Percentiles rank a stretch among this genome's conserved stretches.
phyloP scores from a whole-genome alignment of 2,329 filamentous ascomycete genomes.

The Geosmithia flava region DNA sequence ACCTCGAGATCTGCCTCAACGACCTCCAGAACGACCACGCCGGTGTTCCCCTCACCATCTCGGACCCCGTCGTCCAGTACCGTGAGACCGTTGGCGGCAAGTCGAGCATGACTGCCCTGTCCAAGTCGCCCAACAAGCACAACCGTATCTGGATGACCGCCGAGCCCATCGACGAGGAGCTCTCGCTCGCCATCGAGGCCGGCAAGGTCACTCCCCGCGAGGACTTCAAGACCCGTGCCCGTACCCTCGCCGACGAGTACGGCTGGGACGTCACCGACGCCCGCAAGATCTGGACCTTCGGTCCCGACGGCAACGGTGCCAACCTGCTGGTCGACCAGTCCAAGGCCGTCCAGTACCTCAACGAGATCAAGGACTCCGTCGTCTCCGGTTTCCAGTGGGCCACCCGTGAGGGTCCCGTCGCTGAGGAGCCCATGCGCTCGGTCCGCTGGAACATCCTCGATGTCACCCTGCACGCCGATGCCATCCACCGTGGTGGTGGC shows the following conservation, averaged over 20 bases:
- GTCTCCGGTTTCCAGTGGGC: constrained; percentile 99
- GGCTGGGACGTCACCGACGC: constrained; percentile 99
- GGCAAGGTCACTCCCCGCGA: constrained; percentile 93
- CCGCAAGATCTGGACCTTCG: constrained; percentile 99
- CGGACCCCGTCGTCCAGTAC: constrained; percentile 96
- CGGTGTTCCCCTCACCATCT: constrained; percentile 93
- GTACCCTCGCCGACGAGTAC: constrained; percentile 89
- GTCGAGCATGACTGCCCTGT: constrained; percentile 92
- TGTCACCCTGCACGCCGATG: constrained; percentile 98
- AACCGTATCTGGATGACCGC: constrained; percentile 98
- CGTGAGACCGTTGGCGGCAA: constrained; percentile 82
- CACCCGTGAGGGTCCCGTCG: constrained; percentile 90
- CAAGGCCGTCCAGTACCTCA: constrained; percentile 99
- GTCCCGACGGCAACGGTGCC: constrained; percentile 92
- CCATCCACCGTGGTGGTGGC: constrained; percentile 98
- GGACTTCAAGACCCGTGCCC: constrained; percentile 97
- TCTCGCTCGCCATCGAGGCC: constrained; percentile 75
- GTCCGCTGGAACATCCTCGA: constrained; percentile 98
- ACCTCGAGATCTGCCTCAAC: constrained; percentile 99
- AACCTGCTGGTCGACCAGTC: constrained; percentile 99
- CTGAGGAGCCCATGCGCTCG: constrained; percentile 95
- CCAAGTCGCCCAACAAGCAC: constrained; percentile 99
- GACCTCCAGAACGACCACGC: constrained; percentile 99
- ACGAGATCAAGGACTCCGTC: constrained; percentile 99
- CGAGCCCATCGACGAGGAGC: constrained; percentile 82